phyloP scores from a whole-genome alignment of 2,329 filamentous ascomycete species.

The Epichloe elymi region DNA sequence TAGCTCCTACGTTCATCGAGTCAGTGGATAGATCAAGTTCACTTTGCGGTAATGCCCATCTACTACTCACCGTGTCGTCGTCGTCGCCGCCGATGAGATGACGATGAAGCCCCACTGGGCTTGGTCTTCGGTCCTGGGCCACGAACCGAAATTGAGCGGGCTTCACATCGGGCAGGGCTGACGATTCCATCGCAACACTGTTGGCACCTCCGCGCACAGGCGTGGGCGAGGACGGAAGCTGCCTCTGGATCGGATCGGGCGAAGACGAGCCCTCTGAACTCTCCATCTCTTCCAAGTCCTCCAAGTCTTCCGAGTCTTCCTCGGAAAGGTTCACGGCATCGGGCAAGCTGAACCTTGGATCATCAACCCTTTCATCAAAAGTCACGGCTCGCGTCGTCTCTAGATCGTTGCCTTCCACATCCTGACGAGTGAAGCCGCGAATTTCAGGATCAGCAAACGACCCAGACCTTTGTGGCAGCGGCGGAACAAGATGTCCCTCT shows the following conservation, averaged over 20 bases:
- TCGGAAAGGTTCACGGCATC: constrained; percentile 6
- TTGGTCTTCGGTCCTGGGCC: not conserved
- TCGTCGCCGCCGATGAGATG: not conserved
- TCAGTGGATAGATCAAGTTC: not conserved
- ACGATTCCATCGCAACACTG: not conserved
- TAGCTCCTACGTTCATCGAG: not conserved
- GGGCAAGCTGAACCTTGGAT: constrained; percentile 19
- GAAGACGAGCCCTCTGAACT: not conserved
- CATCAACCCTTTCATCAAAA: constrained; percentile 20
- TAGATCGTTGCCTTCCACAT: constrained; percentile 13
- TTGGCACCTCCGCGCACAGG: constrained; percentile 1
- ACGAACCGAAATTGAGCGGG: not conserved
- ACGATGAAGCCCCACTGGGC: not conserved
- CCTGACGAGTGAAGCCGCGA: constrained; percentile 20
- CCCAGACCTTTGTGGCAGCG: constrained; percentile 16
- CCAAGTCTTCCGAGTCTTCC: constrained; percentile 1
- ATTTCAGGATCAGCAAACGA: constrained; percentile 13
- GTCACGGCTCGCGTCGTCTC: constrained; percentile 16
- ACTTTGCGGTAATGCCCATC: not conserved
- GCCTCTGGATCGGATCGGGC: not conserved
- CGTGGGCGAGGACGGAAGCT: constrained; percentile 6
- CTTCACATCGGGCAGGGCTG: not conserved
- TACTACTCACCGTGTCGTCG: not conserved
- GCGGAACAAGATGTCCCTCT: constrained; percentile 30
- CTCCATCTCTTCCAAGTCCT: not conserved